These are phyloP conservation scores for Musa acuminata DNA, from an alignment of 176 grass and related monocot species.

Conservation along the genomic window DNA sequence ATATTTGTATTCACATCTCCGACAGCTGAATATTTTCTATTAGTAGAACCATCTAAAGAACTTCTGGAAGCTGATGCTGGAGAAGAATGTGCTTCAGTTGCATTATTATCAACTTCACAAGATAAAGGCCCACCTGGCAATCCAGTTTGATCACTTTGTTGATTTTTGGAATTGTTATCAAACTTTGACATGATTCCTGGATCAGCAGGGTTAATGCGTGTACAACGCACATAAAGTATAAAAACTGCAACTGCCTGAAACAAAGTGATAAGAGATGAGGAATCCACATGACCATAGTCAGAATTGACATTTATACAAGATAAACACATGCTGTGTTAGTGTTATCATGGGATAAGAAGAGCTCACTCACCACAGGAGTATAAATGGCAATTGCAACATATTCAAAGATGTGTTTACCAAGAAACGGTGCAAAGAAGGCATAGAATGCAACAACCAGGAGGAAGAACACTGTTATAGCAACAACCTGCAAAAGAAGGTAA, in stretches of 20 bases:
- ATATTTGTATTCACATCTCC: constrained; percentile 31
- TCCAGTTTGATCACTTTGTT: constrained; percentile 36
- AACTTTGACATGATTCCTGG: constrained; percentile 95
- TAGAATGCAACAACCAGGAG: constrained; percentile 96
- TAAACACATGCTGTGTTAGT: not conserved
- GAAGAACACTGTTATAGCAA: constrained; percentile 92
- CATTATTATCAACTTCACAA: constrained; percentile 38
- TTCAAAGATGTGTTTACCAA: constrained; percentile 53
- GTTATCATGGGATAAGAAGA: not conserved
- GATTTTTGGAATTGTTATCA: constrained; percentile 56
- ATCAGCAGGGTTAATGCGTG: constrained; percentile 98
- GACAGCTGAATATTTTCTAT: constrained; percentile 40
- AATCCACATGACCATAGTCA: not conserved
- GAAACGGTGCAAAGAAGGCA: constrained; percentile 94
- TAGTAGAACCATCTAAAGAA: constrained; percentile 53
- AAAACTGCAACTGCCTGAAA: constrained; percentile 88
- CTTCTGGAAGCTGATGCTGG: constrained; percentile 59
- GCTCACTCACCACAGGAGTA: constrained; percentile 72
- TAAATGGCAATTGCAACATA: constrained; percentile 71
- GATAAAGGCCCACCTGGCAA: constrained; percentile 34
- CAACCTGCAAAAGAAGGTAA: constrained; percentile 37
- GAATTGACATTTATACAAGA: not conserved
- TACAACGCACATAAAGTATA: constrained; percentile 90
- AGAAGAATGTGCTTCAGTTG: constrained; percentile 38
- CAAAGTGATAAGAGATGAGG: not conserved